Base-by-base conservation (phyloP, 2,329 filamentous ascomycete genomes). In the Fusarium floridanum region DNA sequence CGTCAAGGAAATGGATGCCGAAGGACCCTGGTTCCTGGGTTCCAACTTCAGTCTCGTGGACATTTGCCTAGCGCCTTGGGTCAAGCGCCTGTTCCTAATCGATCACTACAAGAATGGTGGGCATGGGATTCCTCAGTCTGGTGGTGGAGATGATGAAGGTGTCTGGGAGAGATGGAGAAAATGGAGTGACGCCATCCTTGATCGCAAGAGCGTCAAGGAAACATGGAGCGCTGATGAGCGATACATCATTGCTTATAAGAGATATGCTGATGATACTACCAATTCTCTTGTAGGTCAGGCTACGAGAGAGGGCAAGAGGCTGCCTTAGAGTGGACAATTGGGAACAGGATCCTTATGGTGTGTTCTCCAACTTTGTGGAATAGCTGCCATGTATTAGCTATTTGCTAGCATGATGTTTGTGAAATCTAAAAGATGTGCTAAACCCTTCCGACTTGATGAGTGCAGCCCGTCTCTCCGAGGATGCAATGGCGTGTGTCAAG, bases 51-150 rank as follows among this genome's bases (percentile, higher is more conserved):
- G 88, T 64, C 82, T 95, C 22, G 89, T 94, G 16, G 94, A 96
- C 80, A 85, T 95, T 27, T 88, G 90, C 71, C 83, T 95, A 4
- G 93, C 91, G 41, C 93, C 93, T 0, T 95, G 93, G 93, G 91
- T 91, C 0, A 88, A 91, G 76, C 86, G 93, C 16, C 79, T 95
- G 22, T 95, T 93, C 85, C 84, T 94, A 7, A 91, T 95, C 74
- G 92, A 95, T 76, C 88, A 94, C 72, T 95, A 92, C 80, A 95
- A 95, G 79, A 78, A 83, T 0, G 88, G 88, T 0, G 89, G 89
- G 0, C 73, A 86, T 3, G 86, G 86, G 0, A 83, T 90, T 27
- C 86, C 87, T 2, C 61, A 78, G 37, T 87, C 89, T 5, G 84
- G 86, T 6, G 88, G 92, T 16, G 88, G 89, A 1, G 84, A 86